Percentiles rank a stretch among this genome's conserved stretches.
phyloP scores from a whole-genome alignment of 2,329 filamentous ascomycete genomes.

The Samsoniella hepiali region DNA sequence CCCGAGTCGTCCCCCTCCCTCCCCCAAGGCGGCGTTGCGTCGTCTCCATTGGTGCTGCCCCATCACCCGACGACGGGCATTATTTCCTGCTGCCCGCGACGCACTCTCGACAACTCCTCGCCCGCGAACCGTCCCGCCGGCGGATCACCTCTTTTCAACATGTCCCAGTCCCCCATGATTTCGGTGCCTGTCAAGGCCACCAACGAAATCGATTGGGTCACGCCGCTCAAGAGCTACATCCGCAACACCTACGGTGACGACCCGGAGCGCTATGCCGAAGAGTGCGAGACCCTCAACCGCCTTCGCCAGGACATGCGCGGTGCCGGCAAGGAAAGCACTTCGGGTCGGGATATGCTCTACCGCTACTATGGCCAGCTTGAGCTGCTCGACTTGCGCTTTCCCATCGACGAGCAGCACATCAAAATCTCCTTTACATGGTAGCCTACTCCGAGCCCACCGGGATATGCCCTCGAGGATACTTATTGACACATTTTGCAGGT shows the following conservation, averaged over 20 bases:
- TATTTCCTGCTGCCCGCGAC: not conserved
- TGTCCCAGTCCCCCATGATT: slow-evolving; percentile 91
- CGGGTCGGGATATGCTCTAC: slow-evolving; percentile 89
- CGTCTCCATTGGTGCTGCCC: slow-evolving; percentile 4
- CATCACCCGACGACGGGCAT: not conserved
- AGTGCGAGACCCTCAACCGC: slow-evolving; percentile 91
- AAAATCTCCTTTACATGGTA: slow-evolving; percentile 99
- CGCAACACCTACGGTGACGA: slow-evolving; percentile 92
- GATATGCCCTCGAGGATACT: not conserved
- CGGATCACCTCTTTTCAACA: slow-evolving; percentile 33
- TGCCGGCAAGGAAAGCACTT: slow-evolving; percentile 92
- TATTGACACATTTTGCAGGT: slow-evolving; percentile 54
- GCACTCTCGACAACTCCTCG: not conserved
- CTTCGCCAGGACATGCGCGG: slow-evolving; percentile 98
- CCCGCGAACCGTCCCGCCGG: not conserved
- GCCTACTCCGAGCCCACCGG: slow-evolving; percentile 20
- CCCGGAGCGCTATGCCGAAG: slow-evolving; percentile 90
- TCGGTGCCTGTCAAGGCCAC: slow-evolving; percentile 89
- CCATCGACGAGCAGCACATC: slow-evolving; percentile 97
- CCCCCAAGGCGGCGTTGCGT: not conserved
- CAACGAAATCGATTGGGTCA: slow-evolving; percentile 97
- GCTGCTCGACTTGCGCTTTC: slow-evolving; percentile 88
- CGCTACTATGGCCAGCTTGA: slow-evolving; percentile 97
- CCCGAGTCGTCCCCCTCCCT: not conserved
- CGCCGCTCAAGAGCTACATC: slow-evolving; percentile 89